Evolutionary conservation across 768 basidiomycete genomes (phyloP), one percentile per base, ranked within the genome.

Genomic region (Hericium erinaceus): DNA sequence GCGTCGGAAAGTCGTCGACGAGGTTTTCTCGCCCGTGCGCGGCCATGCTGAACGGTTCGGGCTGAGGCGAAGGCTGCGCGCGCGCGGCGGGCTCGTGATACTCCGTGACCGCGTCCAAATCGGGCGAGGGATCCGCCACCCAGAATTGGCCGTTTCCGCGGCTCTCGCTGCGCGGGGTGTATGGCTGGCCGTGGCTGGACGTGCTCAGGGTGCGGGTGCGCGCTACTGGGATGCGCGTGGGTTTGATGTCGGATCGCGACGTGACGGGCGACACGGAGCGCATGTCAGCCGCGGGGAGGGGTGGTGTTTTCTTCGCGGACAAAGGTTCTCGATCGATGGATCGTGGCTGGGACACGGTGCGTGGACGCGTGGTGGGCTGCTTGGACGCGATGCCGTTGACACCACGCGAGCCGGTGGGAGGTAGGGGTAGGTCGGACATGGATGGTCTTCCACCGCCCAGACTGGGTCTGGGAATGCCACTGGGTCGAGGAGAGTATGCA

Each of bases 281-380:
- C 39, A 58, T 61, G 53, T 49, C 55, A 60, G 50, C 54, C 64
- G 62, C 22, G 66, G 67, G 24, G 77, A 78, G 41, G 73, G 74
- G 63, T 73, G 72, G 12, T 72, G 58, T 58, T 65, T 50, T 64
- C 62, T 64, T 70, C 55, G 58, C 61, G 37, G 72, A 73, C 53
- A 71, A 67, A 38, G 69, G 67, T 41, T 67, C 64, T 13, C 65
- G 52, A 49, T 81, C 78, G 41, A 77, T 72, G 15, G 72, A 60
- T 59, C 78, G 79, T 5, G 84, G 85, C 64, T 82, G 80, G 22
- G 87, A 88, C 57, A 82, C 76, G 8, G 87, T 88, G 56, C 88
- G 79, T 15, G 79, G 65, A 56, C 85, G 85, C 61, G 74, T 79
- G 57, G 64, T 62, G 46, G 63, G 22, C 48, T 50, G 48, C 13